These are phyloP conservation scores for Trametes punicea DNA, from an alignment of 768 basidiomycete genomes.

Conservation along the genomic window DNA sequence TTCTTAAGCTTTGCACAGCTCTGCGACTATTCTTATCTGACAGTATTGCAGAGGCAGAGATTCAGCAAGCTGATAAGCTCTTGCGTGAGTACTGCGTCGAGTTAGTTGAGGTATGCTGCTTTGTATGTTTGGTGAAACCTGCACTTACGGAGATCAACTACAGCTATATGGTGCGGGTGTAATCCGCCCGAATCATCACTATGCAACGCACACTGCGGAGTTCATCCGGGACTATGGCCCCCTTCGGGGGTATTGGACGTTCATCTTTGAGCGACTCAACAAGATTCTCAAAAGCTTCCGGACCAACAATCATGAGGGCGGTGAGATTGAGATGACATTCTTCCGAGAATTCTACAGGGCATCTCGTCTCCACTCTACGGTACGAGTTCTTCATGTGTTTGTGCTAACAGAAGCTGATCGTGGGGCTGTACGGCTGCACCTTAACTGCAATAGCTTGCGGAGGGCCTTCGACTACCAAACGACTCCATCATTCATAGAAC, in stretches of 20 bases:
- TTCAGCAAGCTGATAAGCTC: slow-evolving; percentile 14
- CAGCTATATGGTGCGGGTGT: slow-evolving; percentile 32
- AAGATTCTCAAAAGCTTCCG: slow-evolving; percentile 29
- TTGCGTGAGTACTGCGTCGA: slow-evolving; percentile 24
- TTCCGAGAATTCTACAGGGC: slow-evolving; percentile 25
- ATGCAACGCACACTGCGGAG: slow-evolving; percentile 29
- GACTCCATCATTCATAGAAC: neutral
- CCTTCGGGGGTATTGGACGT: slow-evolving; percentile 36
- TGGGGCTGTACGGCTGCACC: neutral
- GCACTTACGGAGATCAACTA: neutral
- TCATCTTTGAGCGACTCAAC: slow-evolving; percentile 32
- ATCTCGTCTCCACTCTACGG: slow-evolving; percentile 11
- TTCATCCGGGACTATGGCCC: slow-evolving; percentile 34
- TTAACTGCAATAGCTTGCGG: neutral
- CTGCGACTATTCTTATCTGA: slow-evolving; percentile 10
- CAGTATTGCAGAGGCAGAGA: neutral
- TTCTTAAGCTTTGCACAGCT: slow-evolving; percentile 8
- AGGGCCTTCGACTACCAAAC: neutral
- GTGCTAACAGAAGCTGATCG: neutral
- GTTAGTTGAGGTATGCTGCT: slow-evolving; percentile 19
- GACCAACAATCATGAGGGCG: slow-evolving; percentile 27
- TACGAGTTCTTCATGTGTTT: neutral
- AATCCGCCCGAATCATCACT: slow-evolving; percentile 39
- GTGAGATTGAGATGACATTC: slow-evolving; percentile 30
- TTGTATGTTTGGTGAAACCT: neutral